Evolutionary conservation across 208 protist genomes (phyloP).

Genomic region (Tritrichomonas musculus): DNA sequence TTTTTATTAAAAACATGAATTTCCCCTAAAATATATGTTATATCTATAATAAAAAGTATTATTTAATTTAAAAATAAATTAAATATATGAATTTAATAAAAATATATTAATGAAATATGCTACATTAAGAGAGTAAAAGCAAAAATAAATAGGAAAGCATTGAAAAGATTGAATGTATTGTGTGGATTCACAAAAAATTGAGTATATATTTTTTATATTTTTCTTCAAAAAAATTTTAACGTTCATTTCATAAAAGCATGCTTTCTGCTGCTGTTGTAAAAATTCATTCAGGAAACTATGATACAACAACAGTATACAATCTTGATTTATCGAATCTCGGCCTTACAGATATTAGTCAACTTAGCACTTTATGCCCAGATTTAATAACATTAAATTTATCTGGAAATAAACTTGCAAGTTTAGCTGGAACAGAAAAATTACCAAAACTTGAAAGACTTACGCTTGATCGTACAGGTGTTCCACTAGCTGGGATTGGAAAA

Average conservation of each 20-base stretch:
- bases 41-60: no score
- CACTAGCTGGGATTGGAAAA: conserved; percentile 23
- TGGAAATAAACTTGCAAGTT: conserved; percentile 24
- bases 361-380: conserved; percentile 10
- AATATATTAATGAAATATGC: no score
- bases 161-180: no score
- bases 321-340: background rate
- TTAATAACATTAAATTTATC: background rate
- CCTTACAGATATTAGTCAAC: background rate
- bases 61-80: no score
- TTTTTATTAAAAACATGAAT: no score
- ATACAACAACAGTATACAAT: conserved; percentile 31
- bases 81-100: no score
- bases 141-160: no score
- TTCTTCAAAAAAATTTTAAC: no score
- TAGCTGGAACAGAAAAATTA: background rate
- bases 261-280: conserved; percentile 10
- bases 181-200: no score
- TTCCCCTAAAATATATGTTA: no score
- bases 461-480: background rate
- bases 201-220: no score
- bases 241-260: background rate
- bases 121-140: no score
- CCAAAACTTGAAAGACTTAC: background rate
- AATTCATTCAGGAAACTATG: conserved; percentile 32